Base-by-base conservation (phyloP, 2,329 filamentous ascomycete genomes). In the Colletotrichum agaves region DNA sequence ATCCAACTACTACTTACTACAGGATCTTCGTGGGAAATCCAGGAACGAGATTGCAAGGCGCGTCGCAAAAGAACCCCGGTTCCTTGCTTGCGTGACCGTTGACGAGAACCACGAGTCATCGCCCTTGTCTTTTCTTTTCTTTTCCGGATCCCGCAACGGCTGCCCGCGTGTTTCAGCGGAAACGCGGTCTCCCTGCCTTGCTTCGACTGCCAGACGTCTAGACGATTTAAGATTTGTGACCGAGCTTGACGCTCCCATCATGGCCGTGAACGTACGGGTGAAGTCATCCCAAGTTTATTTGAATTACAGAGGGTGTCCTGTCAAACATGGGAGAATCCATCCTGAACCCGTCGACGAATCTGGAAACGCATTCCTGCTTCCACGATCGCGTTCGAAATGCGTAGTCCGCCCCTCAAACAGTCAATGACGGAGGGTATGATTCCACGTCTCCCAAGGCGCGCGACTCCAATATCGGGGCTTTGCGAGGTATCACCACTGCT, bases 111-210 rank as follows among this genome's bases (percentile, higher is more conserved):
- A 44, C 55, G 63, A 58, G 63, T 67, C 63, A 63, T 37, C 50
- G 41, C 47, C 17, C 27, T 7, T 2, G 2, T 27, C 27, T 27
- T 23, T 23, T 4, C 4, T 23, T 27, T 27, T 27, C 2, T 7
- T 37, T 13, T 23, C 17, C 12, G 13, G 44, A 39, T 55, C 17
- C 17, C 17, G 33, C 23, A 39, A 13, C 23, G 27, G 60, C 15
- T 15, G 15, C 23, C 55, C 41, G 59, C 52, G 52, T 62, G 60
- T 58, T 67, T 67, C 60, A 67, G 63, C 39, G 60, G 57, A 33
- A 15, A 44, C 27, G 55, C 35, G 21, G 17, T 46, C n/a, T 19
- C 23, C 35, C 33, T 15, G 35, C 50, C 31, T 13, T 39, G 31
- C 2, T 1, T 13, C 13, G 1, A 7, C 15, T 15, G n/a, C 12